Conservation (phyloP, 805 yeast genomes). For the Ogataea kodamae region DNA sequence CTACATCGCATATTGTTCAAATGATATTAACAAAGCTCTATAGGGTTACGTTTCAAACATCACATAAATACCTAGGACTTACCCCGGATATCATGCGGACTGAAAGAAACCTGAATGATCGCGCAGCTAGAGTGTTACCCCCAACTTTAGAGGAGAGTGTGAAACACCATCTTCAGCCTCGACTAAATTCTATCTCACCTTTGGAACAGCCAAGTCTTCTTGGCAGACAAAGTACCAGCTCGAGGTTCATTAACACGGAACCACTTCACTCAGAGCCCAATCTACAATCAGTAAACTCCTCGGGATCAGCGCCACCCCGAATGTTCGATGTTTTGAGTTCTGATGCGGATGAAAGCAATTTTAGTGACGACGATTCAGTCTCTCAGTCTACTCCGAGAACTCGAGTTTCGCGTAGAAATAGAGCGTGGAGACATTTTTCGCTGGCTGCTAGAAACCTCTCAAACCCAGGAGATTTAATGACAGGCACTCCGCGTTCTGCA, state of each 20-base stretch:
- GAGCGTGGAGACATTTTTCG: constrained; percentile 44
- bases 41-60: constrained; percentile 87
- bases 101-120: constrained; percentile 61
- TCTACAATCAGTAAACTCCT: constrained; percentile 6
- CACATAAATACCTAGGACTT: constrained; percentile 80
- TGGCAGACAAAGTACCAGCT: constrained; percentile 4
- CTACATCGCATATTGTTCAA: constrained; percentile 91
- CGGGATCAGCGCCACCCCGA: constrained; percentile 3
- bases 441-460: constrained; percentile 53
- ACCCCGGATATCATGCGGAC: constrained; percentile 78
- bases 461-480: constrained; percentile 82
- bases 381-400: constrained; percentile 3
- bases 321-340: constrained; percentile 16
- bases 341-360: constrained; percentile 27
- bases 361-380: constrained; percentile 15
- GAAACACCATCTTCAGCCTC: constrained; percentile 7
- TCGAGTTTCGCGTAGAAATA: constrained; percentile 1
- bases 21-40: constrained; percentile 84
- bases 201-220: constrained; percentile 5
- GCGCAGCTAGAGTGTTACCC: constrained; percentile 52
- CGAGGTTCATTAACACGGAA: constrained; percentile 5
- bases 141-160: constrained; percentile 52
- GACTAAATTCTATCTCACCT: constrained; percentile 10
- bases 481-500: constrained; percentile 64
- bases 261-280: constrained; percentile 3